A percentile compares a stretch with the other conserved stretches of the same genome.
phyloP scores from a whole-genome alignment of 139 green algal genomes.

The Auxenochlorella protothecoides region DNA sequence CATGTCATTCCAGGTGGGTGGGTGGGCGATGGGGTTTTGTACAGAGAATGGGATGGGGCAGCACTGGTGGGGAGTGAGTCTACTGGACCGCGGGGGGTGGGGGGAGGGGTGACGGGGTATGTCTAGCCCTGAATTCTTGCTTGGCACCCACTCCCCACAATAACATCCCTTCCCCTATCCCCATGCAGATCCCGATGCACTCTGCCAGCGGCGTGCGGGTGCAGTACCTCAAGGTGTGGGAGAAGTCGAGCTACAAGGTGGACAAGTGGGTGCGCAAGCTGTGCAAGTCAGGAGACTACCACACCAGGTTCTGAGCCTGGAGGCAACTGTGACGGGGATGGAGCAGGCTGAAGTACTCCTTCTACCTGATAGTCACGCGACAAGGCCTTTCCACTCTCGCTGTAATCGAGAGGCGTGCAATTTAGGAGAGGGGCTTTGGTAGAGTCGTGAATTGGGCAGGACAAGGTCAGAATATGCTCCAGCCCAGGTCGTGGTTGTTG shows the following conservation, averaged over 20 bases:
- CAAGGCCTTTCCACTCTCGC: too few relatives aligned
- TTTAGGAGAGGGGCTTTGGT: too few relatives aligned
- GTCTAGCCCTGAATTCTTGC: too few relatives aligned
- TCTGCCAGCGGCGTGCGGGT: slow-evolving; percentile 73
- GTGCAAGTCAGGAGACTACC: slow-evolving; percentile 73
- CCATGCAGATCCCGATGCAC: slow-evolving; percentile 84
- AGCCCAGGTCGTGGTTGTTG: too few relatives aligned
- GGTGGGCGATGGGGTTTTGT: background rate
- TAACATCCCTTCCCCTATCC: background rate
- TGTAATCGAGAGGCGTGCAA: too few relatives aligned
- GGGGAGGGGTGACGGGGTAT: background rate
- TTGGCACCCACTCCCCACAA: background rate
- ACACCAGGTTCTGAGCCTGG: slow-evolving; percentile 10
- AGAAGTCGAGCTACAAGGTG: slow-evolving; percentile 68
- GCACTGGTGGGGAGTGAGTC: background rate
- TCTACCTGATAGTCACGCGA: too few relatives aligned
- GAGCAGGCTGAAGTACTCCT: background rate
- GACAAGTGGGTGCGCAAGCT: slow-evolving; percentile 93
- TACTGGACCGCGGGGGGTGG: background rate
- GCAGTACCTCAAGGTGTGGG: slow-evolving; percentile 83
- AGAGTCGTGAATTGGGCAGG: too few relatives aligned
- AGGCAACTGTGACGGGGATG: too few relatives aligned
- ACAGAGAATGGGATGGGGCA: background rate
- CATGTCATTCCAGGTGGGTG: slow-evolving; percentile 69
- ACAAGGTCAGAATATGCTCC: too few relatives aligned